Conservation (phyloP, 306 rosid genomes). For the Quercus rubra region DNA sequence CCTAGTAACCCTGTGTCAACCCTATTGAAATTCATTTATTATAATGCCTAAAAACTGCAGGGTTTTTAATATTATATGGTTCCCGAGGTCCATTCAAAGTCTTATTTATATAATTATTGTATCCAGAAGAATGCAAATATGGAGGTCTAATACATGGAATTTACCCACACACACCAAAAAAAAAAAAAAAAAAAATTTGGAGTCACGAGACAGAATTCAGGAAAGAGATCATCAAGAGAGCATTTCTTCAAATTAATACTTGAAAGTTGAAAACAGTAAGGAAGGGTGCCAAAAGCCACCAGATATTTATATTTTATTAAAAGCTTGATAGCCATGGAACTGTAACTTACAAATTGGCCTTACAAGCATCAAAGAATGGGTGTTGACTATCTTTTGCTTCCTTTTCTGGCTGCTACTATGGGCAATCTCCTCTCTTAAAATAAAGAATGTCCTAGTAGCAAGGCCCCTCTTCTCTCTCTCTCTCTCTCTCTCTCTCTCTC, state of each 20-base stretch:
- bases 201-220: neutral
- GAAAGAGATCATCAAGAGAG: constrained; percentile 20
- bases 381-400: constrained; percentile 33
- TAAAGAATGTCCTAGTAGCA: constrained; percentile 58
- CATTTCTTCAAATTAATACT: constrained; percentile 18
- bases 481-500: constrained; percentile 25
- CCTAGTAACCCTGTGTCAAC: no score
- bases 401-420: constrained; percentile 57
- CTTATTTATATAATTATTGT: no score
- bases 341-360: constrained; percentile 57
- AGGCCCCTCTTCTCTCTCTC: constrained; percentile 11
- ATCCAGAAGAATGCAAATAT: neutral
- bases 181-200: no score
- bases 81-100: no score
- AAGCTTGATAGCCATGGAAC: constrained; percentile 65
- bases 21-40: no score
- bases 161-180: no score
- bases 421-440: constrained; percentile 65
- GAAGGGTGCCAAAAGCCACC: constrained; percentile 37
- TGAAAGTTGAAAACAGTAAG: constrained; percentile 21
- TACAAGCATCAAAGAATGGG: constrained; percentile 79
- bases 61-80: neutral
- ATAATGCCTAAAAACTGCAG: no score
- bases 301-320: constrained; percentile 45
- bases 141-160: neutral